Conservation (phyloP, 345 rosid genomes). For the Dipteronia sinensis region DNA sequence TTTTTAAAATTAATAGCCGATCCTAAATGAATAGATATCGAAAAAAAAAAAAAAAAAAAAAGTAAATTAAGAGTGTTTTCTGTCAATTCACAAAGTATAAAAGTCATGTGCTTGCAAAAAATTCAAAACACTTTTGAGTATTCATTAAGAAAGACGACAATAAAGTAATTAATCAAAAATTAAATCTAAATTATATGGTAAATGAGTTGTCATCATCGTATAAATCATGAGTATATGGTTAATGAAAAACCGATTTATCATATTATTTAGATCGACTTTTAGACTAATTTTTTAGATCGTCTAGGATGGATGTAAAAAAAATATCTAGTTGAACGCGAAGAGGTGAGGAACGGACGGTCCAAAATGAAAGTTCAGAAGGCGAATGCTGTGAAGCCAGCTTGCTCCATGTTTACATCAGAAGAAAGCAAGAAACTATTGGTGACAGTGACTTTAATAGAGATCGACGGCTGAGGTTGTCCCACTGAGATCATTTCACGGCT, state of each 20-base stretch:
- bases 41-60: no score
- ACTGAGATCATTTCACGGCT: constrained; percentile 18
- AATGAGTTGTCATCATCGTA: no score
- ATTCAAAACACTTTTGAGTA: neutral
- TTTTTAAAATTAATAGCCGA: no score
- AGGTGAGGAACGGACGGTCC: constrained; percentile 50
- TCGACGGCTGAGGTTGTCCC: constrained; percentile 7
- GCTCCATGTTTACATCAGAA: constrained; percentile 16
- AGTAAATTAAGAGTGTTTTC: neutral
- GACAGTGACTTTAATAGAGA: constrained; percentile 5
- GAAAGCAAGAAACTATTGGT: neutral
- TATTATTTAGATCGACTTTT: no score
- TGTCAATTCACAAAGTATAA: neutral
- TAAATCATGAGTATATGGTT: no score
- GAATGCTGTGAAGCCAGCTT: constrained; percentile 11
- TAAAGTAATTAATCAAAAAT: no score
- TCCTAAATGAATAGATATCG: no score
- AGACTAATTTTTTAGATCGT: no score
- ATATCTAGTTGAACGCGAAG: constrained; percentile 8
- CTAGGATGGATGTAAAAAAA: neutral
- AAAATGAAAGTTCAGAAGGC: constrained; percentile 17
- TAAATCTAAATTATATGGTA: no score
- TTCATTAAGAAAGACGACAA: neutral
- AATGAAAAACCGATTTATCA: no score
- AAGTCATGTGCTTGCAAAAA: neutral